These are phyloP conservation scores for Fonsecaea monophora DNA, from an alignment of 2,329 filamentous ascomycete species.

Conservation along the genomic window DNA sequence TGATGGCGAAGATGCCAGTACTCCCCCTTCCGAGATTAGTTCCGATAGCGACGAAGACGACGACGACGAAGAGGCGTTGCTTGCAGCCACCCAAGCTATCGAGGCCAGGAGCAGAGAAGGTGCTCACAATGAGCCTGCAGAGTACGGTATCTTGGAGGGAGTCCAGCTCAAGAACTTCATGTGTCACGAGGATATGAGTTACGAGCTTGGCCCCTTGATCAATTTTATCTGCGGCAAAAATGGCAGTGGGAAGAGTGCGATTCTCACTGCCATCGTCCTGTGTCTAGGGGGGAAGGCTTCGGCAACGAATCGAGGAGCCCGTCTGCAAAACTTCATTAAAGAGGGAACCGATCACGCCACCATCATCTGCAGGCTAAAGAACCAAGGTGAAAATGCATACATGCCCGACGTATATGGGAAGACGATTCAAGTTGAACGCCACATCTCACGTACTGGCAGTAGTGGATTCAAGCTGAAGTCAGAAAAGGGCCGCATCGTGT, in stretches of 20 bases:
- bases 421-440: slow-evolving; percentile 86
- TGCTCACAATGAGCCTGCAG: slow-evolving; percentile 75
- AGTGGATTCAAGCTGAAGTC: slow-evolving; percentile 84
- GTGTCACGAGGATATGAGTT: slow-evolving; percentile 84
- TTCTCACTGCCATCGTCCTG: slow-evolving; percentile 88
- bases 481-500: slow-evolving; percentile 69
- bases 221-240: slow-evolving; percentile 99
- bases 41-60: slow-evolving; percentile 26
- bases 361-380: slow-evolving; percentile 87
- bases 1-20: slow-evolving; percentile 26
- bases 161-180: slow-evolving; percentile 93
- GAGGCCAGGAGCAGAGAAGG: slow-evolving; percentile 54
- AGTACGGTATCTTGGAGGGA: slow-evolving; percentile 85
- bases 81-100: slow-evolving; percentile 69
- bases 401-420: slow-evolving; percentile 81
- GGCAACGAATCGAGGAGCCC: slow-evolving; percentile 88
- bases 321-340: slow-evolving; percentile 88
- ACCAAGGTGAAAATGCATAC: slow-evolving; percentile 83
- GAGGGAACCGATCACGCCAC: slow-evolving; percentile 77
- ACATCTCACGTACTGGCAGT: slow-evolving; percentile 73
- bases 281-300: slow-evolving; percentile 95
- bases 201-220: slow-evolving; percentile 88
- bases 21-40: slow-evolving; percentile 33
- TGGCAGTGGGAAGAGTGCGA: slow-evolving; percentile 95
- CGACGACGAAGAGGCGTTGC: slow-evolving; percentile 53